Percentiles rank a stretch among this genome's conserved stretches.
phyloP scores from a whole-genome alignment of 2,329 filamentous ascomycete species.

The Trichoderma citrinoviride region DNA sequence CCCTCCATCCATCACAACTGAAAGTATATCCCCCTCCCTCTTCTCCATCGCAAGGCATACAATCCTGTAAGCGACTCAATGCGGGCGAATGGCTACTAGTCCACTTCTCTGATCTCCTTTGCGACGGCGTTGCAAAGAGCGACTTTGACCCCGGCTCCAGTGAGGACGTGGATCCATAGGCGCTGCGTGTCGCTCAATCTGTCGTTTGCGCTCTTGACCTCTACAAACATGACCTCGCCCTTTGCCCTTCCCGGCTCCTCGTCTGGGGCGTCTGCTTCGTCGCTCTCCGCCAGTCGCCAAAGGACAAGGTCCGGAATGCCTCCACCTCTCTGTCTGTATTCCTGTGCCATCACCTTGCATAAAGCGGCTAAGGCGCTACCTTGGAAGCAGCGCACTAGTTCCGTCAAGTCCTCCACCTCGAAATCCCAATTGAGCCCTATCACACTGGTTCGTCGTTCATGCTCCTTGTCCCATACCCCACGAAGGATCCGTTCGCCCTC shows the following conservation, averaged over 20 bases:
- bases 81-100: slow-evolving; percentile 28
- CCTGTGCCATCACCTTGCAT: slow-evolving; percentile 93
- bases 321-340: slow-evolving; percentile 81
- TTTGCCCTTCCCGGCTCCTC: slow-evolving; percentile 37
- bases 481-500: slow-evolving; percentile 65
- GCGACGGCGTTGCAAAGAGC: slow-evolving; percentile 70
- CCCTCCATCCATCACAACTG: slow-evolving; percentile 12
- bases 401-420: slow-evolving; percentile 70
- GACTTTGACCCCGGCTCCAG: slow-evolving; percentile 78
- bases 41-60: slow-evolving; percentile 7
- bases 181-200: slow-evolving; percentile 92
- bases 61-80: background rate
- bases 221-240: slow-evolving; percentile 70
- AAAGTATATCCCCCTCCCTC: slow-evolving; percentile 2
- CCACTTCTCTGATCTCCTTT: slow-evolving; percentile 47
- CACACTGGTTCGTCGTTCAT: slow-evolving; percentile 74
- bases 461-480: slow-evolving; percentile 65
- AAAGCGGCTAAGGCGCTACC: slow-evolving; percentile 78
- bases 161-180: slow-evolving; percentile 93
- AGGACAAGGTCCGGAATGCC: slow-evolving; percentile 92
- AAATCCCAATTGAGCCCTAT: slow-evolving; percentile 92
- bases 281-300: slow-evolving; percentile 56
- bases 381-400: slow-evolving; percentile 75
- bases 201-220: slow-evolving; percentile 86
- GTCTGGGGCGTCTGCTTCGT: slow-evolving; percentile 23